Evolutionary conservation across 192 early-diverging fungal species (phyloP), one percentile per base, ranked within the genome.

Genomic region (Backusella luteola): DNA sequence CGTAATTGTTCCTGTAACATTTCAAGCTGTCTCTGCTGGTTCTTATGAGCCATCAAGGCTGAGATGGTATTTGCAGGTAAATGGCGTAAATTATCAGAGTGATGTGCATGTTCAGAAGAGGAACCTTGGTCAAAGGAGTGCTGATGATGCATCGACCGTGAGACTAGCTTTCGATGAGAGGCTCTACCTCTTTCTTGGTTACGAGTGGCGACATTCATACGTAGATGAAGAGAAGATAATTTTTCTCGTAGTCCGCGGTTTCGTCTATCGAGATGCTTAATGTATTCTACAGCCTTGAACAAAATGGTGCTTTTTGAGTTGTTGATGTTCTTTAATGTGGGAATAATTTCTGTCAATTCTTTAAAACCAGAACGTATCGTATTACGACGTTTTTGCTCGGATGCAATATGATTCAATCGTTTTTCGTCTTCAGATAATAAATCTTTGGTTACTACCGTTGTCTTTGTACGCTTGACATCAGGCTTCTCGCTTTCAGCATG

Each of bases 301-400:
- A 93, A 78, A 68, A 93, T 90, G 0, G 89, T 89, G 39, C 86
- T 88, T 76, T 93, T 93, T 26, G 89, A 90, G 80, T 86, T 89
- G 70, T 89, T 90, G 46, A 89, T 77, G 42, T 90, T 89, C 53
- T 85, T 93, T 42, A 97, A 84, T 2, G 90, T 91, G 17, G 96
- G 95, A 44, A 97, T 92, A 42, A 96, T 90, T 66, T 94, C 92
- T 23, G 93, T 92, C 80, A 98, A 90, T 77, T 95, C 91, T 79
- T 95, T 93, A 84, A 96, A 96, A 66, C 96, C 96, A 39, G 84
- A 86, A 6, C 94, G 92, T 66, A 94, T 93, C 7, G 89, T 85
- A 53, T 91, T 91, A 36, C 93, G 75, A 49, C 93, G 88, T 78
- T 92, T 92, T 74, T 94, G 91, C 77, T 94, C 93, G 0, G 90